Conservation (phyloP, 2,329 filamentous ascomycete species). For the Aspergillus sclerotialis region DNA sequence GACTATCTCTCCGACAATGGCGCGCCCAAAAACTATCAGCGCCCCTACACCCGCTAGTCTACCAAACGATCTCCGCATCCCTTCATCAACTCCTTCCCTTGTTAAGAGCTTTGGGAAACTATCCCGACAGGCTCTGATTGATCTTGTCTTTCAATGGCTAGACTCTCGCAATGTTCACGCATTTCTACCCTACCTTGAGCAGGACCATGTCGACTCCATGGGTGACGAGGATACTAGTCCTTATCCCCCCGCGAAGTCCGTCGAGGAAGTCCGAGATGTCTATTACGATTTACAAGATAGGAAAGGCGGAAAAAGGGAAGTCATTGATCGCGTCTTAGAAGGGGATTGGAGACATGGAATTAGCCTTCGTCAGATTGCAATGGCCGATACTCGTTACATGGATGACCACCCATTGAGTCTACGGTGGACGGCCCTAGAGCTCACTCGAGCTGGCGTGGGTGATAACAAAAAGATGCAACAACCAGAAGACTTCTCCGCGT, state of each 20-base stretch:
- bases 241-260: conserved; percentile 60
- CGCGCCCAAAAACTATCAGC: conserved; percentile 26
- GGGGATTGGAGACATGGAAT: conserved; percentile 52
- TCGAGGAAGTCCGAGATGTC: conserved; percentile 59
- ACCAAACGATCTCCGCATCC: conserved; percentile 62
- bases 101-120: conserved; percentile 62
- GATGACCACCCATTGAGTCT: conserved; percentile 46
- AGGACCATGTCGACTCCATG: conserved; percentile 42
- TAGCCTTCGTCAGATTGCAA: conserved; percentile 49
- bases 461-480: conserved; percentile 14
- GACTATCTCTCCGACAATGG: conserved; percentile 15
- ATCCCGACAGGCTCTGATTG: conserved; percentile 64
- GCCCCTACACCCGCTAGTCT: conserved; percentile 66
- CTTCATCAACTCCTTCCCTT: conserved; percentile 57
- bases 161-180: conserved; percentile 56
- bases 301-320: conserved; percentile 47
- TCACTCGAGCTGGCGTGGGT: conserved; percentile 24
- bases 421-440: conserved; percentile 49
- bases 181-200: conserved; percentile 53
- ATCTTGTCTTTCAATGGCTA: conserved; percentile 71
- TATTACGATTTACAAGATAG: conserved; percentile 55
- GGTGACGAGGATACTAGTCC: conserved; percentile 58
- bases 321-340: conserved; percentile 50
- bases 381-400: conserved; percentile 47
- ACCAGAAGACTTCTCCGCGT: conserved; percentile 26